Percentiles rank a stretch among this genome's conserved stretches.
Conservation (phyloP, 2,329 filamentous ascomycete species). For the Neofusicoccum cordaticola region DNA sequence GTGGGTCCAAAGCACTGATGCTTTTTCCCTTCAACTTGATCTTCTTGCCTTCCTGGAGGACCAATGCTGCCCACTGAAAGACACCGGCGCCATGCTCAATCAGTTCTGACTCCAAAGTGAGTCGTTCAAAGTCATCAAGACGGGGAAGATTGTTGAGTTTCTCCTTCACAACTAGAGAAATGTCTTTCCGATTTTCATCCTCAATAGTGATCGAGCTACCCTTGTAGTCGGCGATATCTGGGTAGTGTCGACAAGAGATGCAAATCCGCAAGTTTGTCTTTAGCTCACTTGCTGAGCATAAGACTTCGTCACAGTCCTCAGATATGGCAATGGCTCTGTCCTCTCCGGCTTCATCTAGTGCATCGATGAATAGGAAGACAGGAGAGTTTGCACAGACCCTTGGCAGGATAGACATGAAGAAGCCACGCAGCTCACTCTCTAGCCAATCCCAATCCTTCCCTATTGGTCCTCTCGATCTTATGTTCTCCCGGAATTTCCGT, state of each 20-base stretch:
- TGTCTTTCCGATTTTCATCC: background rate
- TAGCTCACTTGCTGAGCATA: background rate
- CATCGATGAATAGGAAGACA: background rate
- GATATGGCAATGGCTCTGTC: background rate
- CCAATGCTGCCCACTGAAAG: no score
- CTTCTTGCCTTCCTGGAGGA: no score
- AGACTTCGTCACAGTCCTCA: background rate
- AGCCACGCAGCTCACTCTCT: background rate
- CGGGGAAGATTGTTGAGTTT: background rate
- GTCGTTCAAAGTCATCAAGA: no score
- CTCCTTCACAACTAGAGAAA: background rate
- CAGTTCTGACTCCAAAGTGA: no score
- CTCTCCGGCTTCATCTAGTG: background rate
- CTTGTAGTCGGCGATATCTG: background rate
- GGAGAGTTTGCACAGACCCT: background rate
- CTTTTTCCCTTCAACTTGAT: no score
- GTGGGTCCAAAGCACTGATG: no score
- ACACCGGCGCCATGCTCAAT: no score
- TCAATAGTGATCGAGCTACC: background rate
- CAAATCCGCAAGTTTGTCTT: background rate
- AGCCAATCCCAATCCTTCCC: background rate
- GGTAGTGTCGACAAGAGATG: background rate
- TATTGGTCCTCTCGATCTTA: background rate
- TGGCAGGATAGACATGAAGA: background rate
- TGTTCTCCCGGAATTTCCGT: background rate